Percentiles rank a stretch among this genome's conserved stretches.
Conservation (phyloP, 2,329 filamentous ascomycete species). For the Corynespora cassiicola region DNA sequence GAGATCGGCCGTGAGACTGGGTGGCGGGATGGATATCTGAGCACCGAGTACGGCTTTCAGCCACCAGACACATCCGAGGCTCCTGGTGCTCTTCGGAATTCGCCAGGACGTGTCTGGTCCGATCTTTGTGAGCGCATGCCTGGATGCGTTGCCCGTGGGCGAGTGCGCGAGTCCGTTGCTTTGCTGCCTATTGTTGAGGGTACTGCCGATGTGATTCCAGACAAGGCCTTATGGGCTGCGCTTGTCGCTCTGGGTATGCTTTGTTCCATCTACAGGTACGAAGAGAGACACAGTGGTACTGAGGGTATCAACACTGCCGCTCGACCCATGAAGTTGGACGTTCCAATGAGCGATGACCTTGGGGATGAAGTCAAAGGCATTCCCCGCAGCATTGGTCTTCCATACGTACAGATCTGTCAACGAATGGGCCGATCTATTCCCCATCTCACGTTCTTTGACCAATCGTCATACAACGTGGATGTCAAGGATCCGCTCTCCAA, state of each 20-base stretch:
- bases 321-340: constrained; percentile 44
- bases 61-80: constrained; percentile 60
- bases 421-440: constrained; percentile 62
- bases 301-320: constrained; percentile 54
- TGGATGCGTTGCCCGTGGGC: constrained; percentile 57
- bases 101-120: constrained; percentile 61
- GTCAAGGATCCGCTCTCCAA: constrained; percentile 57
- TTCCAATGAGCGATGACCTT: constrained; percentile 59
- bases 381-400: constrained; percentile 57
- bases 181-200: constrained; percentile 58
- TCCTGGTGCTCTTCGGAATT: constrained; percentile 54
- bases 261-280: constrained; percentile 62
- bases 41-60: constrained; percentile 59
- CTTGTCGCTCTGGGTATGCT: constrained; percentile 61
- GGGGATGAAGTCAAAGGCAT: constrained; percentile 60
- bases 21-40: constrained; percentile 62
- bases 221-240: constrained; percentile 61
- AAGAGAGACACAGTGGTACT: constrained; percentile 60
- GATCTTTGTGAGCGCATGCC: constrained; percentile 63
- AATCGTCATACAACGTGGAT: constrained; percentile 62
- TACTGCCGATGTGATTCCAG: constrained; percentile 58
- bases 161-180: constrained; percentile 59
- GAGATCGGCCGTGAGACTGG: constrained; percentile 59
- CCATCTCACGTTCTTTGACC: constrained; percentile 61
- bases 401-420: constrained; percentile 60